Evolutionary conservation across 2,329 filamentous ascomycete species (phyloP).

Genomic region (Fusarium pseudoanthophilum): DNA sequence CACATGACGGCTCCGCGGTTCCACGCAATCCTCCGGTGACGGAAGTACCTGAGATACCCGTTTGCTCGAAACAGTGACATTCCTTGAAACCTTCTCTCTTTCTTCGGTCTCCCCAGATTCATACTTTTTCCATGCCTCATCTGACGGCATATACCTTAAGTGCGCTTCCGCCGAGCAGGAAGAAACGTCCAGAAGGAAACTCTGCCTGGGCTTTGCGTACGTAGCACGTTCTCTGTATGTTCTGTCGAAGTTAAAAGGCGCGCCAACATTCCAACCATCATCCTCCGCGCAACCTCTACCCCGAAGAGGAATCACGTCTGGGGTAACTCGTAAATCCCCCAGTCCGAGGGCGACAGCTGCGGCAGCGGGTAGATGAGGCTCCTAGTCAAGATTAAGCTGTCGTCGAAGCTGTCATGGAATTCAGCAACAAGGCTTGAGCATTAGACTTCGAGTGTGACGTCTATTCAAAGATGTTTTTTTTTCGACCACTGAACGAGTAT

Average conservation of each 20-base stretch:
- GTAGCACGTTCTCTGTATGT: neutral
- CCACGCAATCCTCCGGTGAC: neutral
- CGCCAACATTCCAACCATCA: constrained; percentile 22
- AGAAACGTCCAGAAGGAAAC: constrained; percentile 23
- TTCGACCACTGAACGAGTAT: neutral
- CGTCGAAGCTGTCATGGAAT: constrained; percentile 8
- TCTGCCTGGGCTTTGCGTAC: constrained; percentile 2
- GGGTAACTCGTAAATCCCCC: neutral
- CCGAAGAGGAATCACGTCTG: constrained; percentile 4
- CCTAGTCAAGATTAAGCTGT: constrained; percentile 15
- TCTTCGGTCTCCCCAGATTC: constrained; percentile 10
- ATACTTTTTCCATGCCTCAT: constrained; percentile 6
- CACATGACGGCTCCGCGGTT: neutral
- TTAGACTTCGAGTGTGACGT: constrained; percentile 9
- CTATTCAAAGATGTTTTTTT: neutral
- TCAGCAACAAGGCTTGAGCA: neutral
- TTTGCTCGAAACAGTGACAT: neutral
- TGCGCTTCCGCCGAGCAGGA: constrained; percentile 7
- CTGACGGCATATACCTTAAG: neutral
- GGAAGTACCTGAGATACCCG: constrained; percentile 8
- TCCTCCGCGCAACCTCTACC: neutral
- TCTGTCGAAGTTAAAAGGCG: constrained; percentile 13
- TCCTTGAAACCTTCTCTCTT: constrained; percentile 15
- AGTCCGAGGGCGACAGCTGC: neutral
- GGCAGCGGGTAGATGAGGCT: constrained; percentile 8